Evolutionary conservation across 768 basidiomycete genomes (phyloP), one percentile per base, ranked within the genome.

Genomic region (Amanita molliuscula): DNA sequence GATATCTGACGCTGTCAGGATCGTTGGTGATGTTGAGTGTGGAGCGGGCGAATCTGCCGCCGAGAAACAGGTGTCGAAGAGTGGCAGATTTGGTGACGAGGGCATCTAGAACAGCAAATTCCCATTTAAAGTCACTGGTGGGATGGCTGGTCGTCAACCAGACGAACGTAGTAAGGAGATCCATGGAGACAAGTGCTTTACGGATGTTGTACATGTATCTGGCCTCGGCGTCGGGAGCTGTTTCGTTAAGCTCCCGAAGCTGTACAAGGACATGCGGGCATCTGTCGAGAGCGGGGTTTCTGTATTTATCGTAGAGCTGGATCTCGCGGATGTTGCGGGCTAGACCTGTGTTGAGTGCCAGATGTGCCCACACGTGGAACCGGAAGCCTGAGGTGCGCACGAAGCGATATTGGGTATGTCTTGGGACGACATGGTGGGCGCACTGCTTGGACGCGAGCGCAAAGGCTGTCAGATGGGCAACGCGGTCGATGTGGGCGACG

Each of bases 361-460:
- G 69, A 55, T 77, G 75, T 0, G 69, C 70, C 74, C 75, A 78
- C 55, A 77, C 60, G 16, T 61, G 58, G 11, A 71, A 68, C 41
- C 63, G 56, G 1, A 66, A 61, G 28, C 68, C 63, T 6, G 72
- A 65, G n/a, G 72, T 62, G 25, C 72, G 71, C 52, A 78, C 61
- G 47, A 71, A 62, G 44, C 76, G 71, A 60, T 78, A 77, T 53
- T 77, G 67, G 18, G 66, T 73, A 49, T 78, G 75, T n/a, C 66
- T 57, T 25, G 76, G 76, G 37, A 74, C 67, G 36, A 71, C 66
- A 46, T 70, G 55, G 15, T 55, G 57, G 46, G 66, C 63, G 44
- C 66, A 67, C 29, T 62, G 50, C 51, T 61, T 62, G n/a, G 70
- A 74, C 25, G 67, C 59, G n/a, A 72, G 63, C 1, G 73, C 74